Evolutionary conservation across 2,329 filamentous ascomycete species (phyloP).

Genomic region (Fusarium pseudocircinatum): DNA sequence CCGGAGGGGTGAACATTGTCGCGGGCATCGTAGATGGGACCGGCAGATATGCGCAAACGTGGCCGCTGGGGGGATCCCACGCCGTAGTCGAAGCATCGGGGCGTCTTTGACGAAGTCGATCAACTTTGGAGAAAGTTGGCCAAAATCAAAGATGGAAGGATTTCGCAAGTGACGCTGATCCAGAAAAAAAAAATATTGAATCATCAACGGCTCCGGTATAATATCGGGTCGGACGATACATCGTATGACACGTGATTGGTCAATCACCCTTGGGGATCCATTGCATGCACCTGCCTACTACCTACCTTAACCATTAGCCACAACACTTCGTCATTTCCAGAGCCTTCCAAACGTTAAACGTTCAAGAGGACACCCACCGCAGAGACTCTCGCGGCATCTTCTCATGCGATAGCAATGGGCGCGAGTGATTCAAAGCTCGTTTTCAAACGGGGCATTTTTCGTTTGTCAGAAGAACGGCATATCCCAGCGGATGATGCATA

Average conservation of each 20-base stretch:
- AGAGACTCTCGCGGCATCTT: slow-evolving; percentile 27
- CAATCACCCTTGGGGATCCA: not conserved
- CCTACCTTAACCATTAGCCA: not conserved
- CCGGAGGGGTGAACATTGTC: slow-evolving; percentile 13
- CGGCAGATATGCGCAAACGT: slow-evolving; percentile 12
- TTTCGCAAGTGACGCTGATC: not conserved
- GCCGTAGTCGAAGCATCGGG: slow-evolving; percentile 46
- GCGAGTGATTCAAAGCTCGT: slow-evolving; percentile 98
- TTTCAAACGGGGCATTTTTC: slow-evolving; percentile 98
- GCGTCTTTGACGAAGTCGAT: slow-evolving; percentile 5
- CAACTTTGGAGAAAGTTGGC: slow-evolving; percentile 8
- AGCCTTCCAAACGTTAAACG: slow-evolving; percentile 1
- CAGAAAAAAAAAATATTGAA: slow-evolving; percentile 29
- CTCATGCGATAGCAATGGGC: slow-evolving; percentile 72
- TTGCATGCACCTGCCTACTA: not conserved
- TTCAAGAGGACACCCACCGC: slow-evolving; percentile 31
- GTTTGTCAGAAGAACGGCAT: slow-evolving; percentile 88
- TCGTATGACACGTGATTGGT: slow-evolving; percentile 32
- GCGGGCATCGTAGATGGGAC: slow-evolving; percentile 4
- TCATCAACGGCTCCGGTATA: slow-evolving; percentile 29
- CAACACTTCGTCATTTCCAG: slow-evolving; percentile 35
- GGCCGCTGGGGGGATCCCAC: slow-evolving; percentile 28
- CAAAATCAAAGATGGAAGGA: not conserved
- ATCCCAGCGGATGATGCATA: slow-evolving; percentile 90
- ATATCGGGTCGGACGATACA: slow-evolving; percentile 8